A percentile compares a stretch with the other conserved stretches of the same genome.
phyloP scores from a whole-genome alignment of 495 filamentous ascomycete genomes.

The Xylaria venustula region DNA sequence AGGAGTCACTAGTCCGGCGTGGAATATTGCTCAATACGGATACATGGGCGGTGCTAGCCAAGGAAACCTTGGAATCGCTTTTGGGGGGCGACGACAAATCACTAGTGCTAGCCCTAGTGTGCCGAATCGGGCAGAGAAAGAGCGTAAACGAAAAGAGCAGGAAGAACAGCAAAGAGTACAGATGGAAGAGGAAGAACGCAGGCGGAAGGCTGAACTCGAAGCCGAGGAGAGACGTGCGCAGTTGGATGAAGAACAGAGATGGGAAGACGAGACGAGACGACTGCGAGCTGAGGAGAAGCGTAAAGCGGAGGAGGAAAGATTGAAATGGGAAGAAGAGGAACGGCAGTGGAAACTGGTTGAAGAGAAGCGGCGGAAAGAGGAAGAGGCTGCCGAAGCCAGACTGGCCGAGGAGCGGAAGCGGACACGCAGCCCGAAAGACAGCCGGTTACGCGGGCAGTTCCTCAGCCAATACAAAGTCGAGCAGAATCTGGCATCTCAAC shows the following conservation, averaged over 20 bases:
- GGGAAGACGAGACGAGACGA: constrained; percentile 75
- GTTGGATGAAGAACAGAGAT: constrained; percentile 69
- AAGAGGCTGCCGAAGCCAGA: constrained; percentile 66
- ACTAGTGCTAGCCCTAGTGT: constrained; percentile 78
- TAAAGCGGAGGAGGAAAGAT: constrained; percentile 72
- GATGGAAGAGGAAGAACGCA: constrained; percentile 64
- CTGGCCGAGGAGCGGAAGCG: constrained; percentile 66
- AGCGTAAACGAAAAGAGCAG: constrained; percentile 51
- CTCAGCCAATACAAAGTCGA: constrained; percentile 82
- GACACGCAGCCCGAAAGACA: constrained; percentile 58
- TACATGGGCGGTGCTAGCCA: constrained; percentile 98
- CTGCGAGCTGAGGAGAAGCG: constrained; percentile 66
- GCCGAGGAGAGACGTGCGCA: constrained; percentile 68
- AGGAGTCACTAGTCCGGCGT: constrained; percentile 77
- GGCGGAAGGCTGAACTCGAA: constrained; percentile 59
- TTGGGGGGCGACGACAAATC: constrained; percentile 89
- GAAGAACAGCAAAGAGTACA: constrained; percentile 60
- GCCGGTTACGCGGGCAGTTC: constrained; percentile 75
- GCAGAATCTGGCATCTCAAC: constrained; percentile 35
- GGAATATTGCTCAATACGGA: constrained; percentile 98
- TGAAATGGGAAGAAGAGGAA: constrained; percentile 82
- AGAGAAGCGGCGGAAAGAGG: constrained; percentile 68
- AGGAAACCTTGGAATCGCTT: constrained; percentile 89
- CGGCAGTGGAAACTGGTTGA: constrained; percentile 80
- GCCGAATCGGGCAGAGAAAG: constrained; percentile 62